Base-by-base conservation (phyloP, 1,284 basidiomycete genomes). In the Prillingera fragicola region DNA sequence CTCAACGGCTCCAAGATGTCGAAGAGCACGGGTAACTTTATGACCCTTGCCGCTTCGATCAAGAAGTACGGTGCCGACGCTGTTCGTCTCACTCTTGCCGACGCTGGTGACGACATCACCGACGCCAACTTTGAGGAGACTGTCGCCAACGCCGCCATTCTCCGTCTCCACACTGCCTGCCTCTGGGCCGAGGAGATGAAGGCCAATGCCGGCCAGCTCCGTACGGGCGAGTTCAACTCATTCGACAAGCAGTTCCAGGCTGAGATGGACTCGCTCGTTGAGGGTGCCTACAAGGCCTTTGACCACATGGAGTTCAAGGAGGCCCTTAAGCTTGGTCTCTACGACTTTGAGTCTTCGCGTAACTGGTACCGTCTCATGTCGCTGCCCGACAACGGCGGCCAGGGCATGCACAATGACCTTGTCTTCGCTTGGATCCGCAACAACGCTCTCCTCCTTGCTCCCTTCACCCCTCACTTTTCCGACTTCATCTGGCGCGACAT, bases 1-100 rank as follows among this genome's bases (percentile, higher is more conserved):
- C 73, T 99, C 67, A 98, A 99, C 72, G 94, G 94, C 27, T 86
- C 92, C 77, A 99, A 98, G 78, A 98, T 99, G 95, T 84, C 82
- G 47, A 97, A 99, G 80, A 88, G 86, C 70, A 95, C 87, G 34
- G 95, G 72, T 7, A 70, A 74, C 55, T 69, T 69, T 55, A 64
- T 73, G 47, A 72, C 69, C 19, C 67, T 75, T 56, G 56, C 59
- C 31, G 73, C 72, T 38, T 72, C 73, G 5, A 70, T 68, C 19
- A 61, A 69, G 56, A 72, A 70, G 55, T 73, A 71, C 48, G 67
- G 69, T 48, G 60, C 68, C 37, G 63, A 70, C 67, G 89, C 94
- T 26, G 94, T 87, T 61, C 80, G 95, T 52, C 74, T 98, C 73
- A 81, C 83, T 28, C 78, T 99, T 64, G 95, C 95, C 27, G 94